These are phyloP conservation scores for Apophysomyces variabilis DNA, from an alignment of 371 early-diverging fungal species.

Conservation along the genomic window DNA sequence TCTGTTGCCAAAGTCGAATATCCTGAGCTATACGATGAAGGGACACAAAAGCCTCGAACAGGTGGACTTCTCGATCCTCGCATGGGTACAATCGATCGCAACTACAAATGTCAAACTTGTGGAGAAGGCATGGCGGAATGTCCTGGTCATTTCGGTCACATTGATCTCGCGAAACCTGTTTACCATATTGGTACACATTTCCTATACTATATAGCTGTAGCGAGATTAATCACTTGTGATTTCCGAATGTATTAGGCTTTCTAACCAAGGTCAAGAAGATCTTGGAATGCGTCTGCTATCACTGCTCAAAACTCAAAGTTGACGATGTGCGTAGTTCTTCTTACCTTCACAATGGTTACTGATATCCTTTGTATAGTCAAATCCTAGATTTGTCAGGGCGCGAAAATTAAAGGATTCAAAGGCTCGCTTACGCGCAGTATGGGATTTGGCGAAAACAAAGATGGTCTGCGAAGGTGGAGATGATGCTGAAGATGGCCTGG, in stretches of 20 bases:
- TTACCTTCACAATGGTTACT: slow-evolving; percentile 7
- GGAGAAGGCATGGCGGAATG: slow-evolving; percentile 96
- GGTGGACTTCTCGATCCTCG: slow-evolving; percentile 97
- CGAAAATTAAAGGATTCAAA: slow-evolving; percentile 77
- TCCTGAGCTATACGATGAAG: slow-evolving; percentile 97
- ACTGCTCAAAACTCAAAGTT: slow-evolving; percentile 97
- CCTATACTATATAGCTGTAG: not conserved
- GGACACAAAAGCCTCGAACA: slow-evolving; percentile 81
- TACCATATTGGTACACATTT: slow-evolving; percentile 81
- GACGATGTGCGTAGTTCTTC: slow-evolving; percentile 63
- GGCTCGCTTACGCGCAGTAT: slow-evolving; percentile 85
- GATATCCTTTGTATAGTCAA: slow-evolving; percentile 49
- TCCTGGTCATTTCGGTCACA: slow-evolving; percentile 99
- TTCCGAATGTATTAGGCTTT: slow-evolving; percentile 58
- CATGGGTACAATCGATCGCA: slow-evolving; percentile 99
- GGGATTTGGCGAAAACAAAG: slow-evolving; percentile 90
- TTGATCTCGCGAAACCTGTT: slow-evolving; percentile 98
- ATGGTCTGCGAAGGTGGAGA: slow-evolving; percentile 89
- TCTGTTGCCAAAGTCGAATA: slow-evolving; percentile 95
- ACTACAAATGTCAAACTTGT: slow-evolving; percentile 98
- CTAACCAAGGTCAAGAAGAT: slow-evolving; percentile 95
- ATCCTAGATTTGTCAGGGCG: slow-evolving; percentile 76
- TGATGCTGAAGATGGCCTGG: slow-evolving; percentile 59
- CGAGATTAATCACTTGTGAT: not conserved
- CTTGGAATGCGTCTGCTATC: slow-evolving; percentile 98